A percentile compares a stretch with the other conserved stretches of the same genome.
These are phyloP conservation scores for Saccharomycodes ludwigii DNA, from an alignment of 805 yeast species.

Conservation along the genomic window DNA sequence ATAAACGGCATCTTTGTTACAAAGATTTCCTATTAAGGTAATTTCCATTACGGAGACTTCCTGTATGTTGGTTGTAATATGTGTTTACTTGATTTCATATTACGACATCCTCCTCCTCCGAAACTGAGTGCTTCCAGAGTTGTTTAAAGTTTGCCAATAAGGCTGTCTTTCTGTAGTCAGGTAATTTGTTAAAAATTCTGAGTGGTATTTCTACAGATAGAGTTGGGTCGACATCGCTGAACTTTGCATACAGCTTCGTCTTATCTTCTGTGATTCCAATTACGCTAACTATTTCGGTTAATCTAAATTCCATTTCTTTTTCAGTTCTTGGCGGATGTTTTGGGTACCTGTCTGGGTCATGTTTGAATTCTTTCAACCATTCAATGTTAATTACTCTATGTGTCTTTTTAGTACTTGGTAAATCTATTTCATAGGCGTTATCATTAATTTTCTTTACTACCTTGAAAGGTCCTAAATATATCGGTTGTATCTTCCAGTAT, in stretches of 20 bases:
- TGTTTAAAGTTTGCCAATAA: conserved; percentile 1
- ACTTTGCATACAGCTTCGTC: not conserved
- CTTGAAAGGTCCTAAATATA: conserved; percentile 1
- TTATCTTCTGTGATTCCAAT: conserved; percentile 2
- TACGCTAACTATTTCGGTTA: conserved; percentile 1
- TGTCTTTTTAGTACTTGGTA: conserved; percentile 1
- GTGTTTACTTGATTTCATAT: too few species aligned
- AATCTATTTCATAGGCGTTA: conserved; percentile 6
- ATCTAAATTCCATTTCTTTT: not conserved
- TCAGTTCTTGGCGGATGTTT: conserved; percentile 2
- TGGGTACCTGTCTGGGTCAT: not conserved
- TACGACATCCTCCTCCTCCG: too few species aligned
- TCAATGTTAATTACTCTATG: conserved; percentile 6
- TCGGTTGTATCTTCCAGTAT: conserved; percentile 3
- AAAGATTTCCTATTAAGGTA: too few species aligned
- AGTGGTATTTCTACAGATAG: not conserved
- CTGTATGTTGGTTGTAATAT: too few species aligned
- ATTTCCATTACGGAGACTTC: too few species aligned
- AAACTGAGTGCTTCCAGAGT: too few species aligned
- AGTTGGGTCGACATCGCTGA: not conserved
- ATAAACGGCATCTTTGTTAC: too few species aligned
- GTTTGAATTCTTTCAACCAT: conserved; percentile 1
- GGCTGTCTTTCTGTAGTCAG: not conserved
- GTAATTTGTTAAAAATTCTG: not conserved
- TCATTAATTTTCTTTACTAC: conserved; percentile 1